These are phyloP conservation scores for Phytophthora podocarpi DNA, from an alignment of 352 stramenopile genomes.

Conservation along the genomic window DNA sequence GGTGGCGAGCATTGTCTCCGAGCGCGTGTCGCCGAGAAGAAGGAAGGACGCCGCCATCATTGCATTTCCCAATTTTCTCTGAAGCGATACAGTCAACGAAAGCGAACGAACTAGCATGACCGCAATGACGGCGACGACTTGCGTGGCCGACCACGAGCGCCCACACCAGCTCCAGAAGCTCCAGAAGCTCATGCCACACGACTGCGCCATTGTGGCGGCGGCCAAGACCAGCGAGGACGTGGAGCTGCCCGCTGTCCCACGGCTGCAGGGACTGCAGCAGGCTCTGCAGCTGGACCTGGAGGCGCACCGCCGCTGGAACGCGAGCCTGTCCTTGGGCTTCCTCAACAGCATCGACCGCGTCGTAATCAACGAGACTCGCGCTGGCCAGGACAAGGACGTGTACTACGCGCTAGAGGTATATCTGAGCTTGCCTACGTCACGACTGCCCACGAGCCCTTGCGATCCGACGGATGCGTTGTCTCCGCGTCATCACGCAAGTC, in stretches of 20 bases:
- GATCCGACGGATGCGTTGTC: constrained; percentile 4
- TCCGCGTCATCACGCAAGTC: background rate
- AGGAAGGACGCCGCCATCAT: background rate
- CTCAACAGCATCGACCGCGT: constrained; percentile 54
- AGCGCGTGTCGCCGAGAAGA: background rate
- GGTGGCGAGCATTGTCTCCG: background rate
- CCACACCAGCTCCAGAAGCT: constrained; percentile 27
- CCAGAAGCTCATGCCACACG: constrained; percentile 39
- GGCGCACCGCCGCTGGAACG: constrained; percentile 42
- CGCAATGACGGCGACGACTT: constrained; percentile 6
- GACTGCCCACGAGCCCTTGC: constrained; percentile 33
- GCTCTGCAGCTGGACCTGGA: constrained; percentile 36
- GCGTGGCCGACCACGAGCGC: constrained; percentile 20
- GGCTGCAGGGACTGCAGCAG: constrained; percentile 26
- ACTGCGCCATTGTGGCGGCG: constrained; percentile 33
- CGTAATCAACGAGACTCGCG: constrained; percentile 41
- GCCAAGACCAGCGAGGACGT: constrained; percentile 17
- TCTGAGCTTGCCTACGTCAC: constrained; percentile 38
- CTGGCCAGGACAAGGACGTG: constrained; percentile 27
- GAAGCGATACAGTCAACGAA: background rate
- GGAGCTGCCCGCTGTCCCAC: constrained; percentile 17
- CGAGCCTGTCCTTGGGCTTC: constrained; percentile 39
- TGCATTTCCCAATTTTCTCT: constrained; percentile 27
- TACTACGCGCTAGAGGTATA: constrained; percentile 51
- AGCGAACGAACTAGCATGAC: constrained; percentile 5